Evolutionary conservation across 257 asterid species (phyloP), one percentile per base, ranked within the genome.

Genomic region (Solanum chiquidenum): DNA sequence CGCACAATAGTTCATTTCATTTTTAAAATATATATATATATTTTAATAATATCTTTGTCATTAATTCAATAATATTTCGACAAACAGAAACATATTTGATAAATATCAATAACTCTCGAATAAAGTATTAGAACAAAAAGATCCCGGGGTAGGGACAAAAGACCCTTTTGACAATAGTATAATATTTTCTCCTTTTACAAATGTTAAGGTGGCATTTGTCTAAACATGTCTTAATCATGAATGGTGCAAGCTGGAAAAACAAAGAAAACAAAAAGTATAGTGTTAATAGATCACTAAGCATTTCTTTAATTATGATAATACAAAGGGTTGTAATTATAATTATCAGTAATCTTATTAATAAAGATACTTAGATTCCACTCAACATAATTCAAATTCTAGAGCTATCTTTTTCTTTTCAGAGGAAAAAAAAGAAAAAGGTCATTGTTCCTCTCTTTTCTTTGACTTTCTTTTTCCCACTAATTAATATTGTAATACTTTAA

Each of bases 301-400:
- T 82, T 46, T 18, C 42, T 80, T 80, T 46, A 40, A 79, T 42
- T 44, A 27, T 79, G 66, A 27, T 16, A 46, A 55, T 46, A 27
- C 46, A 34, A 7, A 9, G 83, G 23, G 1, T 76, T 42, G 84
- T 14, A 77, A 44, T 42, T 46, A 46, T 42, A 49, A 49, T 82
- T 49, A 49, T 82, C 85, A 46, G 29, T 82, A 82, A 29, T 82
- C 29, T 46, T 46, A 82, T 49, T 16, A 49, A 82, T 49, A 49
- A 80, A 29, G 85, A 80, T 64, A 49, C 85, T 80, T 80, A 18
- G 85, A 20, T 80, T 3, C 85, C 66, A 80, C 68, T 46, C 85
- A 80, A 46, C 85, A 27, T 46, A 46, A 80, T 80, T 80, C 85
- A 46, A 80, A 80, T 80, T 80, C 38, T 16, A 80, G 12, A 29